Base-by-base conservation (phyloP, 2,329 filamentous ascomycete species). In the Talaromyces sp. region DNA sequence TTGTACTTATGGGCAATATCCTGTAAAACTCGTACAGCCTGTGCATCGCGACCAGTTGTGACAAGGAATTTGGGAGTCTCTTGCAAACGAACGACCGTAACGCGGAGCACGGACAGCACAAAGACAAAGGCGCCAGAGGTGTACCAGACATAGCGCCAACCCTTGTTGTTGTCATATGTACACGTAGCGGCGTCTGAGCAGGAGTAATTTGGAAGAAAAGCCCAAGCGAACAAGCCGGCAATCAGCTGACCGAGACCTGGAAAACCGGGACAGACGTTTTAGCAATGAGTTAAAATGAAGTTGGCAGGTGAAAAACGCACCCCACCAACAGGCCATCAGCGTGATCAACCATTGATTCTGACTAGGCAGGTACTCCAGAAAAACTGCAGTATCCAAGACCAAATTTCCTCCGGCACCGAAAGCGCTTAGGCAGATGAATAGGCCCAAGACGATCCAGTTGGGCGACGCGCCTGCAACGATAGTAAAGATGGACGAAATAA, bases 401-500 rank as follows among this genome's bases (percentile, higher is more conserved):
- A 89, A 73, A 66, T 87, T 88, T 3, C 82, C 87, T 12, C 87
- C 87, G 1, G 79, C 83, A 1, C 87, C 88, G 66, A 90, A 90
- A 2, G 85, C 83, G 35, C 84, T 78, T 48, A 90, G 72, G 12
- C 82, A 83, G 33, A 88, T 81, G 69, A 90, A 89, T 23, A 88
- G 73, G 0, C 84, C 86, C 12, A 91, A 79, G 0, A 84, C 82
- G 1, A 82, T 76, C 86, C 87, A 92, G 66, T 81, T 88, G 1
- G 88, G 88, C 63, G 85, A 82, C 1, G 84, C 85, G 3, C 88
- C 89, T 0, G 87, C 88, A 0, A 89, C 76, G 60, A 90, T 84
- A 33, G 82, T 83, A 56, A 87, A 86, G 5, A 85, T 71, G 3
- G 84, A 83, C 69, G 83, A 87, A 62, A 89, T 79, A 68, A 90